phyloP scores from a whole-genome alignment of 2,329 filamentous ascomycete species.

The Aspergillus bombycis region DNA sequence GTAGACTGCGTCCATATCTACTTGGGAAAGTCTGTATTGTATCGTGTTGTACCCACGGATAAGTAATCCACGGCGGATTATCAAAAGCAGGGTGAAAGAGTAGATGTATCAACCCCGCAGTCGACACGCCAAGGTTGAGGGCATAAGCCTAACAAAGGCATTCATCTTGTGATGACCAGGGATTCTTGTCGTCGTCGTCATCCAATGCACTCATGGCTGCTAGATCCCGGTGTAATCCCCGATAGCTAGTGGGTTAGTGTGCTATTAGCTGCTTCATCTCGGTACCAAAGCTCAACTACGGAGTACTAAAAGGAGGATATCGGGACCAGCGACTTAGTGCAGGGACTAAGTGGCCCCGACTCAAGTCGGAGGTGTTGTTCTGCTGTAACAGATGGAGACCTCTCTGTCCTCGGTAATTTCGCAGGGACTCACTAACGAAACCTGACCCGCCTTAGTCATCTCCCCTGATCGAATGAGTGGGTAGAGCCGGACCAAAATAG shows the following conservation, averaged over 20 bases:
- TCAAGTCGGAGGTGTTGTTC: not conserved
- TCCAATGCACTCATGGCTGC: not conserved
- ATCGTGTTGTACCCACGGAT: not conserved
- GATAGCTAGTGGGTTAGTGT: not conserved
- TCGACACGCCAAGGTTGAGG: not conserved
- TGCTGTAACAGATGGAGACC: not conserved
- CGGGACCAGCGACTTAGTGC: constrained; percentile 1
- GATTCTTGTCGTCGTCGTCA: constrained; percentile 1
- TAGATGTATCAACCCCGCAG: constrained; percentile 4
- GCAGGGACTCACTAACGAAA: not conserved
- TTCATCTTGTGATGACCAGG: not conserved
- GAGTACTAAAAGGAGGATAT: not conserved
- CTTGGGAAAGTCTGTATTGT: not conserved
- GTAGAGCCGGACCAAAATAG: not conserved
- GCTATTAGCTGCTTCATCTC: constrained; percentile 1
- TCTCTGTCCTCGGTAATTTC: constrained; percentile 1
- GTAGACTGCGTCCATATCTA: not conserved
- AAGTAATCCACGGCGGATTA: not conserved
- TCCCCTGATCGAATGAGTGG: not conserved
- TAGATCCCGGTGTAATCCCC: not conserved
- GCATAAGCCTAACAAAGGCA: not conserved
- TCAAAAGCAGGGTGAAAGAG: not conserved
- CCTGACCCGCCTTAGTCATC: not conserved
- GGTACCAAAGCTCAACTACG: not conserved
- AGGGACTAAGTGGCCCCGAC: not conserved